Evolutionary conservation across 1,139 yeast genomes (phyloP), one percentile per base, ranked within the genome.

Genomic region (Kodamaea alishanica): DNA sequence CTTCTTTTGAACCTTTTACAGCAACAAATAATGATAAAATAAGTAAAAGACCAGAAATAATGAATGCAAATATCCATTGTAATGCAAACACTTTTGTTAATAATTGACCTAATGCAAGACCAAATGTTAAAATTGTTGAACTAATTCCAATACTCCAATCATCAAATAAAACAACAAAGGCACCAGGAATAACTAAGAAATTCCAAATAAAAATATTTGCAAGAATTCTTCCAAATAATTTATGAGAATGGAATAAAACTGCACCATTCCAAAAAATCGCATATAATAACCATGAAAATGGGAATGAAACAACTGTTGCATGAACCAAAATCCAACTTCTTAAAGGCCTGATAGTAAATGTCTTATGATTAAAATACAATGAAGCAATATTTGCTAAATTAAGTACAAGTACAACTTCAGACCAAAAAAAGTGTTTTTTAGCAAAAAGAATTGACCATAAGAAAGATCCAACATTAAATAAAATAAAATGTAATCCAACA

Each of bases 221-320:
- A 24, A 85, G 48, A 37, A 86, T 64, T 45, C 94, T 70, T n/a
- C 87, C 80, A 26, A 75, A 65, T 25, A 82, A 60, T 45, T 75
- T 73, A 55, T 77, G 81, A 50, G 79, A 72, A 41, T 66, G 70
- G 53, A 79, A 65, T 59, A 78, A 63, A 25, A 81, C 82, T 3
- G 95, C 90, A 28, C 95, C 94, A 53, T 84, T 84, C 95, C 95
- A 85, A 65, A 85, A 82, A 31, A 86, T 58, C 24, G 79, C 82
- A 55, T 79, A 83, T 46, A 84, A 58, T 29, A 81, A 63, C 95
- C 95, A 86, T 24, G 86, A 70, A 40, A 84, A 61, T 26, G 95
- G 94, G 52, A 84, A 51, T 1, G 90, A 87, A 10, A 77, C 69
- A 10, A 75, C 69, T n/a, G 89, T 74, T 46, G 78, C 61, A 58